Conservation (phyloP, 306 rosid species). For the Calophaca sinica region DNA sequence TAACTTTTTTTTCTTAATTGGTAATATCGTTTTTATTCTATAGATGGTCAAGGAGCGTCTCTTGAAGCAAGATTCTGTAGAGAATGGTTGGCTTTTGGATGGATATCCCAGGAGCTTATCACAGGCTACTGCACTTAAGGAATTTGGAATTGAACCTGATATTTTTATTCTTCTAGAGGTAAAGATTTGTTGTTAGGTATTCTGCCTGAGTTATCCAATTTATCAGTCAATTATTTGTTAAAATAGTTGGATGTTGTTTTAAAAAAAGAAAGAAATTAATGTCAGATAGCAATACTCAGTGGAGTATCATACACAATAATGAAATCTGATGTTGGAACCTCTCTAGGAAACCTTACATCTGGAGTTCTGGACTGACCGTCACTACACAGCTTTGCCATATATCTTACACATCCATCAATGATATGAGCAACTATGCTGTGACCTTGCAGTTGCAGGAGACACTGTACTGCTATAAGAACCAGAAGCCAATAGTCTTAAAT, state of each 20-base stretch:
- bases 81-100: slow-evolving; percentile 94
- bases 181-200: slow-evolving; percentile 35
- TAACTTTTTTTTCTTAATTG: slow-evolving; percentile 11
- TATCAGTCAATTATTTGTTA: slow-evolving; percentile 1
- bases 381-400: slow-evolving; percentile 9
- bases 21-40: slow-evolving; percentile 45
- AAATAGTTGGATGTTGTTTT: neutral
- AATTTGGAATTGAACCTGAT: slow-evolving; percentile 73
- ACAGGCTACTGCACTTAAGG: slow-evolving; percentile 79
- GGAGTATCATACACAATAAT: neutral
- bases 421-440: neutral
- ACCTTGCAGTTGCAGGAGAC: slow-evolving; percentile 29
- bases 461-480: slow-evolving; percentile 17
- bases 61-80: slow-evolving; percentile 66
- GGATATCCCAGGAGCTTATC: slow-evolving; percentile 97
- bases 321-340: slow-evolving; percentile 4
- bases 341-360: slow-evolving; percentile 19
- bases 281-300: neutral
- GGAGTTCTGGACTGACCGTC: slow-evolving; percentile 9
- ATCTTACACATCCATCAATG: neutral
- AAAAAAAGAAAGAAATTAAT: neutral
- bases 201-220: neutral
- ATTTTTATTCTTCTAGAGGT: slow-evolving; percentile 85
- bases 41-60: slow-evolving; percentile 94
- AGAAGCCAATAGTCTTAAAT: slow-evolving; percentile 5